Evolutionary conservation across 75 land plant genomes (phyloP), one percentile per base, ranked within the genome.

Genomic region (Pseudotsuga menziesii): DNA sequence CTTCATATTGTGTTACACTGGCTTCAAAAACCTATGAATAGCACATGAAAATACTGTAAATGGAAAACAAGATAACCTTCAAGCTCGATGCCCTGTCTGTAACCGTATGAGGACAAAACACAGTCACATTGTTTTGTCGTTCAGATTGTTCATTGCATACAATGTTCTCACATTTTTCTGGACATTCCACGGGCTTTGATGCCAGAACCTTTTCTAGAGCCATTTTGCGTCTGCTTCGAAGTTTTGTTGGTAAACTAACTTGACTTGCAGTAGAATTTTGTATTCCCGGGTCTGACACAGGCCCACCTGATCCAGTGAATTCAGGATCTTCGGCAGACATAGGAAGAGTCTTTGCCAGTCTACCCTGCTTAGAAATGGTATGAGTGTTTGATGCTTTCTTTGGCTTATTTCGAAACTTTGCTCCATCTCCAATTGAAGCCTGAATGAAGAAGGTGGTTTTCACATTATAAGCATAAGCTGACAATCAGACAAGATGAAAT

Each of bases 151-250:
- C 73, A 15, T 70, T 77, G 52, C 61, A 55, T 72, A 17, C 52
- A 67, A 73, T 15, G 77, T 23, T 70, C 15, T 89, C 85, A 74
- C 78, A 44, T 20, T 63, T 76, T 56, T 79, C 81, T 32, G 20
- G 23, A 41, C 77, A 81, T n/a, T 69, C 48, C n/a, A 41, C 72
- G 11, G 48, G 23, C 57, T 77, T 87, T 36, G 27, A 75, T 8
- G 72, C 58, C 48, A 79, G 15, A 20, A 80, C 76, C 52, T 77
- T 90, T 35, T 76, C 75, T 4, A 84, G 16, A 58, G 72, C 74
- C 81, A 61, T 74, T 77, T 91, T 91, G 26, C 93, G 89, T 61
- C 85, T 87, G 73, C 80, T 88, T 61, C 80, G 84, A 16, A 36
- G 76, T 83, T 83, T 86, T 4, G 89, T 74, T 19, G 87, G 80